Evolutionary conservation across 306 rosid genomes (phyloP).

Genomic region (Quercus robur): DNA sequence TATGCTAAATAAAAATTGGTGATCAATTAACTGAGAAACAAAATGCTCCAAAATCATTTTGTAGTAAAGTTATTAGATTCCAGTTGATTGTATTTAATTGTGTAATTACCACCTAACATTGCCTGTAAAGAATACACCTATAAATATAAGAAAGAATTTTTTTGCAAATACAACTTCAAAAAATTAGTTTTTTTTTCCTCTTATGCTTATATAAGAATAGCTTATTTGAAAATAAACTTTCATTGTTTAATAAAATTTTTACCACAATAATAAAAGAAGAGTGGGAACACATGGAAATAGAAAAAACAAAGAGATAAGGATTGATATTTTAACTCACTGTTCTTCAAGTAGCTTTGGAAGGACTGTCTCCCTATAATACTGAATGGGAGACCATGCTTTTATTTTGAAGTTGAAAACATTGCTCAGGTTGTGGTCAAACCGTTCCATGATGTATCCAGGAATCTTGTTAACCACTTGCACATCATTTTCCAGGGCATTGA

Average conservation of each 20-base stretch:
- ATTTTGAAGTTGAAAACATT: slow-evolving; percentile 95
- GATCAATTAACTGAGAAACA: neutral
- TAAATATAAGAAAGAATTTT: neutral
- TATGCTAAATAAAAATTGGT: neutral
- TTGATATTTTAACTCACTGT: slow-evolving; percentile 53
- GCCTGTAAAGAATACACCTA: neutral
- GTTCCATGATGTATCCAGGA: slow-evolving; percentile 89
- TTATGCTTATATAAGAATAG: neutral
- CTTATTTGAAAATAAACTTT: neutral
- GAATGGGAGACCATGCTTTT: slow-evolving; percentile 90
- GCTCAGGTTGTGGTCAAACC: slow-evolving; percentile 88
- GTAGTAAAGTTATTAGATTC: neutral
- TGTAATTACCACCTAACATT: neutral
- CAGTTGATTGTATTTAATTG: neutral
- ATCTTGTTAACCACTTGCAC: slow-evolving; percentile 77
- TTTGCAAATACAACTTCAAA: neutral
- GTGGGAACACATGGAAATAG: neutral
- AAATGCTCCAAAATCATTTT: neutral
- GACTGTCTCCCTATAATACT: slow-evolving; percentile 72
- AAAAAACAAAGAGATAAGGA: neutral
- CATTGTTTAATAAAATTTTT: neutral
- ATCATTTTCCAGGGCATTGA: slow-evolving; percentile 65
- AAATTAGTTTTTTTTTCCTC: neutral
- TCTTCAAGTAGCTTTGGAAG: slow-evolving; percentile 96
- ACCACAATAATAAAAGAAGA: neutral